Evolutionary conservation across 2,329 filamentous ascomycete species (phyloP).

Genomic region (Penicillium sp.): DNA sequence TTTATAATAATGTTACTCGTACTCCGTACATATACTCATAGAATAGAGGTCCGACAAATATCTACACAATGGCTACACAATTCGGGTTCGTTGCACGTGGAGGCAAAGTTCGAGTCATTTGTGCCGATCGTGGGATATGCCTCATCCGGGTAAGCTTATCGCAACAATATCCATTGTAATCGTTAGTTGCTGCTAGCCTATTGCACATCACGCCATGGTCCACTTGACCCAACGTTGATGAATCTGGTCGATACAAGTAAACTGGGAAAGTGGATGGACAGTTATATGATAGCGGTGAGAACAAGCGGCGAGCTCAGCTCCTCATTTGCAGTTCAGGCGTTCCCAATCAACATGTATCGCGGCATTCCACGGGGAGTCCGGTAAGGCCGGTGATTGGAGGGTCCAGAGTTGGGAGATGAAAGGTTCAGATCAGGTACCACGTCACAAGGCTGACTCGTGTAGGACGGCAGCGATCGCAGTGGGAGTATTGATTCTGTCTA

Average conservation of each 20-base stretch:
- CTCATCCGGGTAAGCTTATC: neutral
- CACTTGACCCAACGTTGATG: neutral
- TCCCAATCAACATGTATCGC: neutral
- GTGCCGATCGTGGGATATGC: neutral
- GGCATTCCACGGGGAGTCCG: neutral
- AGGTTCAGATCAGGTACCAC: slow-evolving; percentile 1
- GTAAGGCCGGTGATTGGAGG: slow-evolving; percentile 2
- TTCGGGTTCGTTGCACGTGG: neutral
- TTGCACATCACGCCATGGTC: neutral
- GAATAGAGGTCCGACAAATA: too few relatives aligned
- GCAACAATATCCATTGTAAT: slow-evolving; percentile 1
- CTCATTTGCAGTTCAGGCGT: neutral
- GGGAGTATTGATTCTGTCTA: neutral
- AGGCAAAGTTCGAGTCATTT: neutral
- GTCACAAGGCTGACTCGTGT: neutral
- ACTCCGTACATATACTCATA: too few relatives aligned
- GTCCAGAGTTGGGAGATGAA: neutral
- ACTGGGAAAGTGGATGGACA: neutral
- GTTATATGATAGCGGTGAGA: neutral
- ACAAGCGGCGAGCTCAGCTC: neutral
- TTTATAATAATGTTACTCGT: too few relatives aligned
- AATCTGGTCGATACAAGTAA: neutral
- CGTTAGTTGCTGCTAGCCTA: slow-evolving; percentile 7
- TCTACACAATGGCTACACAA: neutral
- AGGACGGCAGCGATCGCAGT: neutral